These are phyloP conservation scores for Penicillium sp. DNA, from an alignment of 2,329 filamentous ascomycete genomes.

Conservation along the genomic window DNA sequence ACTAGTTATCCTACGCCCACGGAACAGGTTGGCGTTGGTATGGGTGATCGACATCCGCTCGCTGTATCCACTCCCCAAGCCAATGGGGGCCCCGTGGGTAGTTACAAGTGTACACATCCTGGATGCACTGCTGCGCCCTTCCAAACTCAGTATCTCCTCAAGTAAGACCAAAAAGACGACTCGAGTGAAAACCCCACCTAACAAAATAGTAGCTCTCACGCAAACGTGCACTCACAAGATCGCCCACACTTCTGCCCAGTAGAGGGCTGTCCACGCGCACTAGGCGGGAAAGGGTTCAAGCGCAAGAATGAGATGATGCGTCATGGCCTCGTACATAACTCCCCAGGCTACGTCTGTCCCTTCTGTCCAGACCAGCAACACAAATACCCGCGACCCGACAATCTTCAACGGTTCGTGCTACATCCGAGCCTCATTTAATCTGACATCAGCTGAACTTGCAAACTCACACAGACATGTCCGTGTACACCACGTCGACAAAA, in stretches of 20 bases:
- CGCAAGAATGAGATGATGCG: constrained; percentile 70
- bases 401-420: constrained; percentile 76
- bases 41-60: constrained; percentile 25
- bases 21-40: constrained; percentile 30
- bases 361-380: constrained; percentile 94
- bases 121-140: constrained; percentile 61
- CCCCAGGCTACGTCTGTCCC: constrained; percentile 91
- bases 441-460: constrained; percentile 5
- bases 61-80: constrained; percentile 22
- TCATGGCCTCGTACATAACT: constrained; percentile 87
- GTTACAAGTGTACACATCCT: constrained; percentile 55
- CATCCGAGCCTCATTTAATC: background rate
- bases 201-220: constrained; percentile 44
- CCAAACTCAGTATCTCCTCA: constrained; percentile 65
- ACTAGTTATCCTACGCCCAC: constrained; percentile 44
- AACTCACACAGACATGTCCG: constrained; percentile 72
- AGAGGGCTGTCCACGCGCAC: constrained; percentile 56
- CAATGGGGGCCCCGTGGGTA: constrained; percentile 31
- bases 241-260: constrained; percentile 66
- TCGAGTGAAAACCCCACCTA: background rate
- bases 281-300: constrained; percentile 67
- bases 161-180: constrained; percentile 47
- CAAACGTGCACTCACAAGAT: constrained; percentile 63
- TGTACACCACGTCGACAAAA: constrained; percentile 86
- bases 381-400: constrained; percentile 92